Base-by-base conservation (phyloP, 2,329 filamentous ascomycete species). In the Bipolaris sorokiniana region DNA sequence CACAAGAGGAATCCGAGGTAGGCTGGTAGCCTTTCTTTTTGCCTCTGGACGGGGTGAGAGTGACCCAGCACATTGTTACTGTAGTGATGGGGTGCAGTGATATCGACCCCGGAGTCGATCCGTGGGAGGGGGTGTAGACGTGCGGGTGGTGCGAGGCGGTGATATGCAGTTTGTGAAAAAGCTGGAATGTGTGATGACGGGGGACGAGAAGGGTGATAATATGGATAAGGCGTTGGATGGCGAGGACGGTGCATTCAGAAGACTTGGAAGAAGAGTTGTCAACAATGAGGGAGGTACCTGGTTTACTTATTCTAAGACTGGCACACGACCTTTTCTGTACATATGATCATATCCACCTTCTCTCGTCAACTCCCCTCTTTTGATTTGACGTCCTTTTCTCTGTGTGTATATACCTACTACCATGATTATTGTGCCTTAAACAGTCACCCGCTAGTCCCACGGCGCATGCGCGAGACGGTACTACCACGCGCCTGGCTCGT, bases 51-150 rank as follows among this genome's bases (percentile, higher is more conserved):
- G 70, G 70, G 4, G 66, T 68, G 33, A 73, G 70, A 20, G 66
- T 72, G 48, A 73, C 68, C 71, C 71, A 73, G 60, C 71, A 73
- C 71, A 73, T 73, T 49, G 51, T 72, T 50, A 47, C 58, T 55
- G 22, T 28, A 28, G 26, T 18, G 54, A 26, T 49, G 40, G n/a
- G 54, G 41, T 20, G 42, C 16, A 11, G 53, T 46, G 37, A 66
- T 54, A 22, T 56, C 55, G 41, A 62, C 42, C 36, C 46, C 59
- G 23, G 58, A 62, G 50, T 64, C 63, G 57, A 67, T 55, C 11
- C 58, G 64, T 23, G 63, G 68, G 9, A 72, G 62, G 20, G 58
- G 61, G 16, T 57, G 58, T 6, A 70, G 54, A 11, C 58, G 56
- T 45, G 59, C 33, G n/a, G 70, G 69, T 16, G 67, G 67, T 37